Evolutionary conservation across 176 grass and related monocot species (phyloP), one percentile per base, ranked within the genome.

Genomic region (Carex pumila): DNA sequence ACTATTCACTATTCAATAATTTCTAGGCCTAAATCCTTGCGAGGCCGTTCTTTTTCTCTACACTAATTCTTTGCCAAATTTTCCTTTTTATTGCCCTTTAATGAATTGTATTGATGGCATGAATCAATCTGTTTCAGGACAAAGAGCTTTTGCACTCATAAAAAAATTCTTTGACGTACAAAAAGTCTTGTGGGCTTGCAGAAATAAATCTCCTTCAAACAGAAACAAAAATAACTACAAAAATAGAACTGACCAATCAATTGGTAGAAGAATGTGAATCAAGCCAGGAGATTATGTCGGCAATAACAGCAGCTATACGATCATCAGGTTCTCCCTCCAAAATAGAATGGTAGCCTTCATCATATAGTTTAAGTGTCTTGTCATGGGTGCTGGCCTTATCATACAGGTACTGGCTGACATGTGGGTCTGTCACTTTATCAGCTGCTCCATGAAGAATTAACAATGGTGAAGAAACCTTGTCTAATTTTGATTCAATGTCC

Each of bases 371-470:
- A 56, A 95, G 85, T 32, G 92, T 92, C 86, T 98, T 93, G 83
- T 98, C 96, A 50, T 93, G 85, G 3, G 91, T 64, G 53, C 64
- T 89, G 39, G 96, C 91, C 62, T 92, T 93, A 76, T 93, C 86
- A 60, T 92, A 95, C 13, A 95, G 85, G 61, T 88, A 98, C 57
- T 90, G 83, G 72, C 96, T 98, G 59, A 95, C 93, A 1, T 92
- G 85, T 66, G 93, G 89, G 72, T 98, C 96, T 4, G 96, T 98
- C 54, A 98, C 95, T 89, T 89, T 87, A 87, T 95, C 96, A 15
- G 96, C 89, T 66, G 96, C 91, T 88, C 96, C 96, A 41, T 98
- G 96, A 83, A 98, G 96, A 95, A 98, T 88, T 50, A 98, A 75
- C 89, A 98, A 84, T 0, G 96, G 96, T 32, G 92, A 86, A 36